These are phyloP conservation scores for Xylariales sp. DNA, from an alignment of 2,329 filamentous ascomycete species.

Conservation along the genomic window DNA sequence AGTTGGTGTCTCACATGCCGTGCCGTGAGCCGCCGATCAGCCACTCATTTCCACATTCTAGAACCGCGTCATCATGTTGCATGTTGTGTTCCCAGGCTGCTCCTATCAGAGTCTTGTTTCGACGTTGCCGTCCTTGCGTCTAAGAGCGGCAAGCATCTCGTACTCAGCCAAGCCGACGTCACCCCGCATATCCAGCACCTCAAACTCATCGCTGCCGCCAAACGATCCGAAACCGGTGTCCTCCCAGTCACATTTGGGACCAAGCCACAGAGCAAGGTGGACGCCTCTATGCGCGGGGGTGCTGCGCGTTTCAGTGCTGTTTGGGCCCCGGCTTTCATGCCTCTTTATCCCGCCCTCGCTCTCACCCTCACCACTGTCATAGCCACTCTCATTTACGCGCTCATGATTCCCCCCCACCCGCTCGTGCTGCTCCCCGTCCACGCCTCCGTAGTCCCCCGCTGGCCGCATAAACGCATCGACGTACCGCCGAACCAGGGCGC, in stretches of 20 bases:
- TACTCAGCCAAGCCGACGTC: slow-evolving; percentile 31
- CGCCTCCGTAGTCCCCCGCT: neutral
- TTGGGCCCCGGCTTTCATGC: neutral
- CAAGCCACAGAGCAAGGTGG: slow-evolving; percentile 37
- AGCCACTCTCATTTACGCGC: neutral
- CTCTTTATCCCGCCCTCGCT: neutral
- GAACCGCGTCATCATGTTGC: neutral
- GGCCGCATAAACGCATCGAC: slow-evolving; percentile 29
- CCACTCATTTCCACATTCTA: neutral
- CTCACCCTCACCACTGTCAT: neutral
- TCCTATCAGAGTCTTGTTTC: neutral
- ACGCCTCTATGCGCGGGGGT: neutral
- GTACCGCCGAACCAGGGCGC: slow-evolving; percentile 46
- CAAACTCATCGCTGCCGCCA: slow-evolving; percentile 8
- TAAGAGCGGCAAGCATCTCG: slow-evolving; percentile 38
- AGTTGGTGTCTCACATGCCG: neutral
- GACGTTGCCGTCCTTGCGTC: slow-evolving; percentile 2
- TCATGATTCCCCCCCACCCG: neutral
- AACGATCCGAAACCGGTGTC: slow-evolving; percentile 24
- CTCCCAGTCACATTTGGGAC: slow-evolving; percentile 38
- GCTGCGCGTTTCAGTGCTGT: neutral
- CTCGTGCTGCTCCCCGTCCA: neutral
- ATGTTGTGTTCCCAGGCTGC: neutral
- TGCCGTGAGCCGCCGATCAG: neutral
- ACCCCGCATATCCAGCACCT: slow-evolving; percentile 25